Base-by-base conservation (phyloP, 495 filamentous ascomycete genomes). In the Talaromyces stipitatus region DNA sequence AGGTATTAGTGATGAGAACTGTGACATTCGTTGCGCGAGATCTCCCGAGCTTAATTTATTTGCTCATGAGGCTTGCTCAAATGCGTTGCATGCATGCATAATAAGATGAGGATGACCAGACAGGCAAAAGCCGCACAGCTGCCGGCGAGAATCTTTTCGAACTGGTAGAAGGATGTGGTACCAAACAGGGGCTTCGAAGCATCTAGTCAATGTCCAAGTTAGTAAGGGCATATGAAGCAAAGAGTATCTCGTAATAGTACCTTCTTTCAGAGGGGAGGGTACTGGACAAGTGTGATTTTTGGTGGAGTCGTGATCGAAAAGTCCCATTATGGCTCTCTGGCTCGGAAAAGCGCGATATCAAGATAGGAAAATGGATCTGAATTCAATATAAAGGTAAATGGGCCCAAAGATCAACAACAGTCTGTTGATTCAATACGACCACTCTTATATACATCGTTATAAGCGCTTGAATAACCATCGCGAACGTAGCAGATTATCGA, bases 51-150 rank as follows among this genome's bases (percentile, higher is more conserved):
- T 8, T n/a, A 28, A n/a, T 70, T 70, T 27, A 64, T 30, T 48
- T 70, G 69, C 38, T 68, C 62, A 46, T 55, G 60, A 1, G 69
- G 62, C 30, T 66, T 65, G 52, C 64, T 72, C 14, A 68, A 58
- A 24, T 62, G 60, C 1, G 56, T 62, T 11, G 69, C 64, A 45
- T 69, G 69, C 30, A 58, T 33, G 1, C 54, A 16, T 57, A 68
- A 60, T n/a, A 62, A 50, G 27, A 28, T 23, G 4, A 67, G 56
- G 11, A 67, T 64, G 10, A 63, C 16, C 6, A 69, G 11, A 36
- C 60, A 62, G 2, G 63, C 54, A 16, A 62, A 22, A 4, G 41
- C 62, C 1, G 66, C 60, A 43, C 63, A 68, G 43, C 45, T 55
- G n/a, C 66, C 66, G 0, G 61, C 67, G 12, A 66, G 50, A 12